Evolutionary conservation across 306 rosid genomes (phyloP).

Genomic region (Bauhinia variegata): DNA sequence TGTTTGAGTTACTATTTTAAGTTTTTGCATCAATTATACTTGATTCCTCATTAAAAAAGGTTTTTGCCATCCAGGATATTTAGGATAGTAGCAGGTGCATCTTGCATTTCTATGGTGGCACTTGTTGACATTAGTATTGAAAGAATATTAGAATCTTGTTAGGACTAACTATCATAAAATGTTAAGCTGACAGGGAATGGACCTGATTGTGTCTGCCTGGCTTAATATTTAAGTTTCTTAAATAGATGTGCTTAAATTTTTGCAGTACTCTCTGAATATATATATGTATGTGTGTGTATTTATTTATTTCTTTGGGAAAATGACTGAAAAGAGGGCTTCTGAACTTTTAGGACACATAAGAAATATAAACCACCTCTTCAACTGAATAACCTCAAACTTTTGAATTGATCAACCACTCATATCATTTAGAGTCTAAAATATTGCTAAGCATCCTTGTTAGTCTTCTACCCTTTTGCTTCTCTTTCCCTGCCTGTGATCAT

Average conservation of each 20-base stretch:
- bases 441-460: too few species aligned
- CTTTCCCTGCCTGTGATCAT: constrained; percentile 16
- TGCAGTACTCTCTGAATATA: constrained; percentile 20
- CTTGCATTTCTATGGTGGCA: constrained; percentile 9
- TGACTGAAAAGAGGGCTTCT: too few species aligned
- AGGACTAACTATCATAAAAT: constrained; percentile 13
- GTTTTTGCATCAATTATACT: too few species aligned
- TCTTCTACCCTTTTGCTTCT: not conserved
- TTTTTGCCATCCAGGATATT: constrained; percentile 3
- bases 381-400: too few species aligned
- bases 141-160: not conserved
- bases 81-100: not conserved
- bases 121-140: constrained; percentile 22
- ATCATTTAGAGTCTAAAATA: too few species aligned
- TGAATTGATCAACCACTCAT: too few species aligned
- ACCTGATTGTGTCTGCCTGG: not conserved
- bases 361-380: too few species aligned
- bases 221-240: too few species aligned
- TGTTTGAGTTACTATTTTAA: constrained; percentile 10
- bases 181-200: constrained; percentile 5
- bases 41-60: not conserved
- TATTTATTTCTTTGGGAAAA: too few species aligned
- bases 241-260: not conserved
- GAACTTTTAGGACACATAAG: too few species aligned
- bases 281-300: too few species aligned